A percentile compares a stretch with the other conserved stretches of the same genome.
Conservation (phyloP, 129 eudicot genomes). For the Ambrosia artemisiifolia region DNA sequence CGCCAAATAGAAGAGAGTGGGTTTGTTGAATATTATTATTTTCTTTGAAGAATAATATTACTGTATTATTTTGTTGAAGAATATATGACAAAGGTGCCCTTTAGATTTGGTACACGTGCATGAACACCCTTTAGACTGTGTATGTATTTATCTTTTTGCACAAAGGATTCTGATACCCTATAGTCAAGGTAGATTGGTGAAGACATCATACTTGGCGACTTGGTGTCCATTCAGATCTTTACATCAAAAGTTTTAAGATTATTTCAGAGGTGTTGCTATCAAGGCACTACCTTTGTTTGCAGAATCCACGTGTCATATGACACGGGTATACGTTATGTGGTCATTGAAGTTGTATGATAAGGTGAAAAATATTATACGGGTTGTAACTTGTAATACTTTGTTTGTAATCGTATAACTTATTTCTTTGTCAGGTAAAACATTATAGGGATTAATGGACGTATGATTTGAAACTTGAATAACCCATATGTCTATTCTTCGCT, state of each 20-base stretch:
- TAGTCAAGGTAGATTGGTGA: conserved; percentile 17
- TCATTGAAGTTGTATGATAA: too few relatives aligned
- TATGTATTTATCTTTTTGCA: neutral
- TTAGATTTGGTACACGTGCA: conserved; percentile 26
- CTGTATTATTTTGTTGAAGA: neutral
- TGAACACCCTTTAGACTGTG: conserved; percentile 14
- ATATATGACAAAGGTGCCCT: conserved; percentile 28
- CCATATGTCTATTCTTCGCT: too few relatives aligned
- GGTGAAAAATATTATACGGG: too few relatives aligned
- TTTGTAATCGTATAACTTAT: too few relatives aligned
- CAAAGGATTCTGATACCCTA: neutral
- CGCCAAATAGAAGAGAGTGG: conserved; percentile 35
- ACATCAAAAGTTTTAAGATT: neutral
- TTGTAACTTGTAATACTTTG: too few relatives aligned
- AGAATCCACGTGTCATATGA: too few relatives aligned
- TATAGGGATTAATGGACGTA: too few relatives aligned
- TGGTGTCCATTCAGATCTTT: conserved; percentile 13
- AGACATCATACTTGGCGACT: conserved; percentile 2
- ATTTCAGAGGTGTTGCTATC: too few relatives aligned
- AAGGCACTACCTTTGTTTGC: too few relatives aligned
- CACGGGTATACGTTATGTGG: too few relatives aligned
- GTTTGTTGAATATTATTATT: conserved; percentile 1
- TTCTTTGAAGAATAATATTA: neutral
- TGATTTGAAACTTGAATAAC: too few relatives aligned
- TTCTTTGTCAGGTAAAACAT: too few relatives aligned